Evolutionary conservation across 768 basidiomycete genomes (phyloP), one percentile per base, ranked within the genome.

Genomic region (Cystobasidium onofrii): DNA sequence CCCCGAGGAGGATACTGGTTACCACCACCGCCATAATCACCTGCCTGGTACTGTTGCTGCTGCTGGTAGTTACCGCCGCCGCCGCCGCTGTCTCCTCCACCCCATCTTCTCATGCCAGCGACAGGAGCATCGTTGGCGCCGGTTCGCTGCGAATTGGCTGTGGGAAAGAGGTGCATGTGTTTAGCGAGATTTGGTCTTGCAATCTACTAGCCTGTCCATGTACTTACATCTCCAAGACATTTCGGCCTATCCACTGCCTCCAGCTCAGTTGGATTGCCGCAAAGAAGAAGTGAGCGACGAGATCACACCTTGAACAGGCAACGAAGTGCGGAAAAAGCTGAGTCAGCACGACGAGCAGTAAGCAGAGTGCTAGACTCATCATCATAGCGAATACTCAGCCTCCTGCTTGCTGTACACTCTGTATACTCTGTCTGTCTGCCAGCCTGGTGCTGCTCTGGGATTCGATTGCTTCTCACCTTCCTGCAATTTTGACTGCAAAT

Each of bases 111-210:
- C 13, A 44, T 62, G 1, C 64, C 43, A 31, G 62, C 60, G 23
- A 78, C 73, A 1, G 75, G 73, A 13, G 73, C 75, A 4, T 75
- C 76, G 66, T 78, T 77, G 20, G 75, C 73, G 34, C 76, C 76
- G 0, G 76, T 75, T 18, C 70, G 67, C 25, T 61, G 62, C 7
- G 73, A 17, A 64, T 75, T 73, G 46, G 69, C 69, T 71, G 54
- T 15, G 39, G 33, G 25, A 36, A 36, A 12, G 65, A 25, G 17
- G n/a, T 9, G 46, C 27, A n/a, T 15, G 9, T 12, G 3, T 9
- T 52, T 27, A 60, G 43, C 50, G 17, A 33, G 34, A n/a, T n/a
- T n/a, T n/a, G n/a, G n/a, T n/a, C n/a, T n/a, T n/a, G n/a, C n/a
- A n/a, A n/a, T n/a, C n/a, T 54, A 17, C 25, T 39, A 54, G n/a